phyloP scores from a whole-genome alignment of 352 stramenopile genomes.

The Phytophthora boehmeriae region DNA sequence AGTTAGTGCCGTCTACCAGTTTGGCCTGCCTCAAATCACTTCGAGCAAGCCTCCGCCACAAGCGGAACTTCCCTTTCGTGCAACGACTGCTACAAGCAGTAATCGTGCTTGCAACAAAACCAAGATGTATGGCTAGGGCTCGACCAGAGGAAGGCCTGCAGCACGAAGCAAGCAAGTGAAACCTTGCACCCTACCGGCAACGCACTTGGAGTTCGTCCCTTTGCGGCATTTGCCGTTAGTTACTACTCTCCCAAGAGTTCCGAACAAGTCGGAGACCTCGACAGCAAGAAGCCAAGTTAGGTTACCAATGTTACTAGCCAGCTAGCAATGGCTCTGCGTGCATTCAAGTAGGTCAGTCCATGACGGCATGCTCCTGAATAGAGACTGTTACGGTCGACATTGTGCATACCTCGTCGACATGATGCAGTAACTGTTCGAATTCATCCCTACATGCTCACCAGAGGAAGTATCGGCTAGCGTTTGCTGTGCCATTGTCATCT shows the following conservation, averaged over 20 bases:
- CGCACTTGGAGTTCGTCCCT: conserved; percentile 10
- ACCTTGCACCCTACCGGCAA: not conserved
- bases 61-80: conserved; percentile 8
- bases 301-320: not conserved
- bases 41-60: conserved; percentile 11
- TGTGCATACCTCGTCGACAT: conserved; percentile 26
- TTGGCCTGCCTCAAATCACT: conserved; percentile 23
- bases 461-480: conserved; percentile 16
- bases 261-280: conserved; percentile 17
- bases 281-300: conserved; percentile 3
- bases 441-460: not conserved
- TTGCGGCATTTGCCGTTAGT: conserved; percentile 29
- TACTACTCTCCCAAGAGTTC: conserved; percentile 16
- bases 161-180: conserved; percentile 1
- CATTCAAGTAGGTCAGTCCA: not conserved
- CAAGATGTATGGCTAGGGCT: conserved; percentile 1
- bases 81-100: conserved; percentile 21
- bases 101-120: not conserved
- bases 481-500: conserved; percentile 10
- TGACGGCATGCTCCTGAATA: too few species aligned
- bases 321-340: too few species aligned
- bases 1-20: not conserved
- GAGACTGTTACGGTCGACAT: conserved; percentile 1
- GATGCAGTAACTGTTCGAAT: conserved; percentile 8
- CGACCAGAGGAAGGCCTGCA: conserved; percentile 1